Evolutionary conservation across 2,329 filamentous ascomycete species (phyloP), one percentile per base, ranked within the genome.

Genomic region (Trichoderma arundinaceum): DNA sequence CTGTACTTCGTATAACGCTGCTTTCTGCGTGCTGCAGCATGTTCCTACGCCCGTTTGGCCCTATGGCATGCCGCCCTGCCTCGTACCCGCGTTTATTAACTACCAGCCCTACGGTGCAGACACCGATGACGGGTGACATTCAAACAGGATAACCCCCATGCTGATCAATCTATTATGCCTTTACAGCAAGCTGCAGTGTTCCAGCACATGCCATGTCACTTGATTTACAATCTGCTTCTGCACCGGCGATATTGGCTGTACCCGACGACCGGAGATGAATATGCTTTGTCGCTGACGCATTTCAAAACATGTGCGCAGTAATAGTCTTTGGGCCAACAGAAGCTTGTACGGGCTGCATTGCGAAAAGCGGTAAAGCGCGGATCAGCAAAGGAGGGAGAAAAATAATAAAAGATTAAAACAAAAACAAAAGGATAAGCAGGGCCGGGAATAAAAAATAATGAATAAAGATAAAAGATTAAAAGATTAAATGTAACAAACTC

Each of bases 61-160:
- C 52, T 32, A 43, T 43, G 8, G 32, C 35, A 17, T n/a, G n/a
- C n/a, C n/a, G n/a, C n/a, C n/a, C n/a, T n/a, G n/a, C n/a, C n/a
- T 49, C 32, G 43, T 19, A 38, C 41, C 57, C 44, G 43, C 57
- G 8, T 62, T 62, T 33, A 62, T 62, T 44, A 62, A 62, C 28
- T 62, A 41, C 59, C 59, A 62, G 59, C 59, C 59, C 59, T 62
- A 62, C 48, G 59, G 12, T 44, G 32, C 17, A 59, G 43, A 32
- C 54, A 8, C 17, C 35, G 19, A 48, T 17, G 48, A 35, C 41
- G 41, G 48, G 56, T 58, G 39, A 46, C 39, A 58, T 58, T 58
- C 22, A 28, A 33, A 46, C n/a, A 33, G 7, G 9, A 15, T 33
- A 13, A 22, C 13, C 22, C 35, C 35, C 52, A 56, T 41, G 52